Evolutionary conservation across 495 filamentous ascomycete genomes (phyloP).

Genomic region (Lasiosphaeria miniovina): DNA sequence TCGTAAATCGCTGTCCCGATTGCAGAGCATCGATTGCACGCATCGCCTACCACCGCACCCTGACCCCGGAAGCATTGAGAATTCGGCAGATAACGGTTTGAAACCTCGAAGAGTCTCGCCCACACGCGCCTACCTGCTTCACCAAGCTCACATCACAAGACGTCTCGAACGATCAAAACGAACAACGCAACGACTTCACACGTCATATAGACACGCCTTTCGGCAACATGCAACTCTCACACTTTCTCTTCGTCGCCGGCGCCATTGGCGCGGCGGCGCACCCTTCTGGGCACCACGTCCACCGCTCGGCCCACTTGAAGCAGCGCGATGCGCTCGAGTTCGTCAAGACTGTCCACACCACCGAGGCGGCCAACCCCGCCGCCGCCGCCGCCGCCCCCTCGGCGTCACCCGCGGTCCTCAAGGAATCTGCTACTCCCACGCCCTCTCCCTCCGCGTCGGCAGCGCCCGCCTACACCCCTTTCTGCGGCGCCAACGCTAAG

Average conservation of each 20-base stretch:
- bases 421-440: background rate
- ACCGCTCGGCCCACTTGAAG: slow-evolving; percentile 24
- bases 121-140: no score
- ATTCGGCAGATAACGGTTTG: background rate
- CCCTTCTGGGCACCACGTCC: slow-evolving; percentile 34
- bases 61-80: slow-evolving; percentile 9
- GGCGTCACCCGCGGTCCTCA: slow-evolving; percentile 6
- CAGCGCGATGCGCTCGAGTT: slow-evolving; percentile 18
- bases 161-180: slow-evolving; percentile 10
- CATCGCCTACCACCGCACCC: background rate
- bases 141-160: background rate
- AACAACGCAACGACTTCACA: background rate
- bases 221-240: slow-evolving; percentile 30
- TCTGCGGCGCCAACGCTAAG: slow-evolving; percentile 28
- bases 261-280: slow-evolving; percentile 26
- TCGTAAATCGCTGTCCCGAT: slow-evolving; percentile 11
- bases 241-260: slow-evolving; percentile 29
- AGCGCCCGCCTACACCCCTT: slow-evolving; percentile 15
- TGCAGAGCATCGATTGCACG: slow-evolving; percentile 22
- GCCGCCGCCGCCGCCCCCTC: slow-evolving; percentile 4
- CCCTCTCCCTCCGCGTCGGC: background rate
- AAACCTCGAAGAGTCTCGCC: no score
- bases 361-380: slow-evolving; percentile 2
- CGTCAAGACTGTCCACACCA: slow-evolving; percentile 26
- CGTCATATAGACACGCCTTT: slow-evolving; percentile 7